A percentile compares a stretch with the other conserved stretches of the same genome.
These are phyloP conservation scores for Aegle marmelos DNA, from an alignment of 345 rosid genomes.

Conservation along the genomic window DNA sequence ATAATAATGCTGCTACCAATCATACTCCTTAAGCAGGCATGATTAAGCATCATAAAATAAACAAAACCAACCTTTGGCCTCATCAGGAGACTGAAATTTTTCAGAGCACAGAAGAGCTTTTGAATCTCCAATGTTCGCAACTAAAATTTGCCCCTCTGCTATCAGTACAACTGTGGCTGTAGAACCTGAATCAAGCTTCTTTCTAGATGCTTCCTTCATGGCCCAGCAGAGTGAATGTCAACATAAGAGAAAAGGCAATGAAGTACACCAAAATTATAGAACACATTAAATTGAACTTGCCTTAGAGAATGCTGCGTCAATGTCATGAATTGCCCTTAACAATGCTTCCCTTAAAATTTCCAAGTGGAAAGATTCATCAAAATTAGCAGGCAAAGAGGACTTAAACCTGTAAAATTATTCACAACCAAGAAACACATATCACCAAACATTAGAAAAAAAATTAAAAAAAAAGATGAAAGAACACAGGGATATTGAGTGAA, in stretches of 20 bases:
- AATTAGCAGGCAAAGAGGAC: conserved; percentile 41
- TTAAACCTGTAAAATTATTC: conserved; percentile 47
- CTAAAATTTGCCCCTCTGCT: conserved; percentile 82
- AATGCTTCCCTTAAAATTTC: conserved; percentile 84
- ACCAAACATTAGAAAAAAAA: background rate
- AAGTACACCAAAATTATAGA: background rate
- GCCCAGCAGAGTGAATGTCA: conserved; percentile 18
- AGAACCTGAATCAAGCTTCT: conserved; percentile 65
- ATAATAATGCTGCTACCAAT: background rate
- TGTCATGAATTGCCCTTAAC: conserved; percentile 80
- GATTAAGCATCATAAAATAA: background rate
- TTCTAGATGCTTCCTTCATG: conserved; percentile 68
- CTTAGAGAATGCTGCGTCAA: conserved; percentile 82
- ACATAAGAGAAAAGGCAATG: conserved; percentile 2
- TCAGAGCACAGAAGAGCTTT: conserved; percentile 92
- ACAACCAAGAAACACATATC: background rate
- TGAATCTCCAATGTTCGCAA: conserved; percentile 88
- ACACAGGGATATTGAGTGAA: background rate
- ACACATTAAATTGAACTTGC: conserved; percentile 29
- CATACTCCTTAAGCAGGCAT: background rate
- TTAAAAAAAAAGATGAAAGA: background rate
- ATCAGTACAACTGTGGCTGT: conserved; percentile 73
- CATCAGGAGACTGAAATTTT: conserved; percentile 67
- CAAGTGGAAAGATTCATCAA: conserved; percentile 69
- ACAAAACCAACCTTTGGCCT: conserved; percentile 64